phyloP scores from a whole-genome alignment of 192 early-diverging fungal species.

The Backusella mclennaniae region DNA sequence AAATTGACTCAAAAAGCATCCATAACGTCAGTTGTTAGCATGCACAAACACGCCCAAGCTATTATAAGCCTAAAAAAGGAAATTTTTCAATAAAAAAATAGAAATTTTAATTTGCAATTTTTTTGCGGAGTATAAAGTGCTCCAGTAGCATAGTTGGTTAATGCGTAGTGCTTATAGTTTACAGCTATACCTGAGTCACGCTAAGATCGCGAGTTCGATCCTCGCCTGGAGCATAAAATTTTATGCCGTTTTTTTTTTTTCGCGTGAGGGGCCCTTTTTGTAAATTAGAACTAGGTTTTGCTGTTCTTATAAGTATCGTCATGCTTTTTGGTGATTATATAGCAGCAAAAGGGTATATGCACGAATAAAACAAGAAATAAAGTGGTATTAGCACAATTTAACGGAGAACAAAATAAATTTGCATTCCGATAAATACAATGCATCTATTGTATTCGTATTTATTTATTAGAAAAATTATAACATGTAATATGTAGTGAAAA shows the following conservation, averaged over 20 bases:
- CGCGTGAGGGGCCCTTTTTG: too few species aligned
- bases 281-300: background rate
- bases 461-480: too few species aligned
- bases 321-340: background rate
- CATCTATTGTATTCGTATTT: too few species aligned
- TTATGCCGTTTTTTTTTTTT: conserved; percentile 5
- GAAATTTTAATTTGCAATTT: background rate
- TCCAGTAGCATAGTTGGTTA: conserved; percentile 63
- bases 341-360: too few species aligned
- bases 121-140: conserved; percentile 20
- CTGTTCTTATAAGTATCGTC: background rate
- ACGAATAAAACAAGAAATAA: too few species aligned
- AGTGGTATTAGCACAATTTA: too few species aligned
- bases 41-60: background rate
- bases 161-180: conserved; percentile 61
- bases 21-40: background rate
- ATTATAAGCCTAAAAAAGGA: background rate
- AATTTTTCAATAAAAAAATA: background rate
- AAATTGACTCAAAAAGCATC: too few species aligned
- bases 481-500: too few species aligned
- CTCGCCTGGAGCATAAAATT: conserved; percentile 54
- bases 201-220: conserved; percentile 65
- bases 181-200: conserved; percentile 59
- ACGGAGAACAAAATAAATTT: too few species aligned
- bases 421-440: too few species aligned